Evolutionary conservation across 208 protist genomes (phyloP), one percentile per base, ranked within the genome.

Genomic region (Strigomonas culicis): DNA sequence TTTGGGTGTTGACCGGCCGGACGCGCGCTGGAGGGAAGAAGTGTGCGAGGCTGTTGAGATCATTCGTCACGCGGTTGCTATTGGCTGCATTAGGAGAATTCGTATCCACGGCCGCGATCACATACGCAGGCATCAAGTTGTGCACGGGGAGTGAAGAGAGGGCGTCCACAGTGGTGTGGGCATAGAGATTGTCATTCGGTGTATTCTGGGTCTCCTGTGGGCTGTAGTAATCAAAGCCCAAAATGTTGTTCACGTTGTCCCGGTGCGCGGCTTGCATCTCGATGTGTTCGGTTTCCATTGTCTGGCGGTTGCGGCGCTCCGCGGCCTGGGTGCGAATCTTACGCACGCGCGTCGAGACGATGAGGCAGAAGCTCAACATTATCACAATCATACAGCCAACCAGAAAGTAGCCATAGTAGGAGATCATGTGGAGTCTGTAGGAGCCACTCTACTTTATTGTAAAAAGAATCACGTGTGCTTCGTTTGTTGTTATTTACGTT

Each of bases 1-100:
- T n/a, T 7, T 39, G 13, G 4, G 30, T 7, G 36, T 58, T 58
- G 24, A 58, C 25, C 13, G 27, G 21, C 6, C 24, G 27, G 7
- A 58, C 52, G n/a, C 52, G 13, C 25, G 52, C 52, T 30, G 30
- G 11, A 10, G 52, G 52, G 52, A 58, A 58, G 52, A 31, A 58
- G 13, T 58, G 52, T 17, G 52, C 13, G 28, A 39, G 36, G 52
- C n/a, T n/a, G n/a, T 58, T 36, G 47, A 53, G 19, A 22, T 21
- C n/a, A 53, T 21, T 53, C 7, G n/a, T 6, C 11, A 7, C n/a
- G 10, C n/a, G 52, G 52, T 22, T 4, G 52, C n/a, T 58, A 25
- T 22, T 8, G 24, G 4, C 52, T 47, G 15, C 15, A 47, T 4
- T 22, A 36, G 25, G 13, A 22, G 25, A 22, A 58, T 22, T 11